These are phyloP conservation scores for Lentinula aciculospora DNA, from an alignment of 768 basidiomycete genomes.

Conservation along the genomic window DNA sequence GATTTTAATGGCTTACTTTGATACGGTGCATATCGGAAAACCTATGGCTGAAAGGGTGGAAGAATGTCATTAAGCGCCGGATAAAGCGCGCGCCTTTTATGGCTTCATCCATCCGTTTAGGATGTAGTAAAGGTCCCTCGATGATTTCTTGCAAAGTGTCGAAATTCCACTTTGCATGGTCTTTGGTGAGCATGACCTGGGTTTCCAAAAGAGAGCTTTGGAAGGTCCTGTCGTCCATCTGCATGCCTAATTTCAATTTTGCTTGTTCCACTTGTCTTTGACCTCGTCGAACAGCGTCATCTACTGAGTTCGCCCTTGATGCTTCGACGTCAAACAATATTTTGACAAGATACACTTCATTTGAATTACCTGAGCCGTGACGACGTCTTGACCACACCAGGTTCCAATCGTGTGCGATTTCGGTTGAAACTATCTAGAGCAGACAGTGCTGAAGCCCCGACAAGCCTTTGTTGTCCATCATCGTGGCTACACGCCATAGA, in stretches of 20 bases:
- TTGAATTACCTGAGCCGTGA: constrained; percentile 52
- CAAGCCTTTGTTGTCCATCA: constrained; percentile 70
- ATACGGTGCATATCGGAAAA: constrained; percentile 79
- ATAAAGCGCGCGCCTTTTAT: constrained; percentile 88
- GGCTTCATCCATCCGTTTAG: constrained; percentile 91
- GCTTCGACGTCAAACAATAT: not conserved
- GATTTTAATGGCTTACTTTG: constrained; percentile 34
- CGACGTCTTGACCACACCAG: constrained; percentile 43
- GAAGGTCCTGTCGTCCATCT: constrained; percentile 94
- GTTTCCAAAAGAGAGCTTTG: constrained; percentile 81
- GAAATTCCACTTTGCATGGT: constrained; percentile 89
- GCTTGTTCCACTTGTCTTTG: constrained; percentile 89
- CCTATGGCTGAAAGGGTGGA: constrained; percentile 82
- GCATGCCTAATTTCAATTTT: constrained; percentile 84
- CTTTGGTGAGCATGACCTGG: constrained; percentile 84
- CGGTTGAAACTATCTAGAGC: constrained; percentile 92
- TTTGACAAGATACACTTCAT: not conserved
- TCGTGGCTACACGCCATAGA: constrained; percentile 76
- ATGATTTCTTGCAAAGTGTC: constrained; percentile 84
- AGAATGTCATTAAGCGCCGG: constrained; percentile 88
- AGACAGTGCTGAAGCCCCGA: constrained; percentile 79
- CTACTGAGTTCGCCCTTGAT: constrained; percentile 70
- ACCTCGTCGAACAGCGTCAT: constrained; percentile 81
- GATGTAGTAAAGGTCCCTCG: constrained; percentile 88
- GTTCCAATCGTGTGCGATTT: constrained; percentile 71